Evolutionary conservation across 164 flowering plant genomes (phyloP).

Genomic region (Stephania cephalantha): DNA sequence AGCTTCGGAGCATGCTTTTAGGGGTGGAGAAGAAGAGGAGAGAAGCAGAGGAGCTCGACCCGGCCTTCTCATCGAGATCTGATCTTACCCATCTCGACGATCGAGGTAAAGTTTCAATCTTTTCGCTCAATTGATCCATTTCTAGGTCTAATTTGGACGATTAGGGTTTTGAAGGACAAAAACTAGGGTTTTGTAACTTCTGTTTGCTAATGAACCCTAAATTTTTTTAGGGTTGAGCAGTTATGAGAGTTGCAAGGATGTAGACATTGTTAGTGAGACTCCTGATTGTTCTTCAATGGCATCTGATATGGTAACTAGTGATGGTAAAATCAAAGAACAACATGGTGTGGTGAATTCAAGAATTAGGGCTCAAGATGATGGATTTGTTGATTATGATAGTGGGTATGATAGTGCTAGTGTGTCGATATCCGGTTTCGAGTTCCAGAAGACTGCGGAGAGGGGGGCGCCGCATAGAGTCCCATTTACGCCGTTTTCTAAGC

Average conservation of each 20-base stretch:
- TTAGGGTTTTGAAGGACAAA: too few relatives aligned
- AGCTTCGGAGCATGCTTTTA: conserved; percentile 59
- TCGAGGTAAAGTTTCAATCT: conserved; percentile 24
- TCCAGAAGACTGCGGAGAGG: conserved; percentile 50
- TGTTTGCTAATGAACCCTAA: too few relatives aligned
- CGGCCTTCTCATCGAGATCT: conserved; percentile 43
- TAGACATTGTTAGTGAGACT: conserved; percentile 53
- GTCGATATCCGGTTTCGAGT: conserved; percentile 51
- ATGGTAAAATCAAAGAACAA: conserved; percentile 35
- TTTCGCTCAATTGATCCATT: too few relatives aligned
- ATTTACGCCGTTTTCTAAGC: conserved; percentile 56
- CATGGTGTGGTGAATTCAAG: conserved; percentile 30
- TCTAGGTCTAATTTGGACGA: too few relatives aligned
- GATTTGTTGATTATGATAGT: conserved; percentile 36
- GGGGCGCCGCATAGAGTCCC: conserved; percentile 51
- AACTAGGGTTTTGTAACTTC: too few relatives aligned
- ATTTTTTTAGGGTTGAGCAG: conserved; percentile 25
- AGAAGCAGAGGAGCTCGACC: conserved; percentile 42
- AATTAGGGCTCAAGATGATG: conserved; percentile 40
- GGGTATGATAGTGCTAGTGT: conserved; percentile 31
- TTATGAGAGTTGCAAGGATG: conserved; percentile 63
- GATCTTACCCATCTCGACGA: conserved; percentile 32
- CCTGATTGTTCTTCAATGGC: conserved; percentile 40
- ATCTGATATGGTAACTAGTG: conserved; percentile 25
- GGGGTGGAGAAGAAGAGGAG: conserved; percentile 64